Conservation (phyloP, 495 filamentous ascomycete genomes). For the Aspergillus panamensis region DNA sequence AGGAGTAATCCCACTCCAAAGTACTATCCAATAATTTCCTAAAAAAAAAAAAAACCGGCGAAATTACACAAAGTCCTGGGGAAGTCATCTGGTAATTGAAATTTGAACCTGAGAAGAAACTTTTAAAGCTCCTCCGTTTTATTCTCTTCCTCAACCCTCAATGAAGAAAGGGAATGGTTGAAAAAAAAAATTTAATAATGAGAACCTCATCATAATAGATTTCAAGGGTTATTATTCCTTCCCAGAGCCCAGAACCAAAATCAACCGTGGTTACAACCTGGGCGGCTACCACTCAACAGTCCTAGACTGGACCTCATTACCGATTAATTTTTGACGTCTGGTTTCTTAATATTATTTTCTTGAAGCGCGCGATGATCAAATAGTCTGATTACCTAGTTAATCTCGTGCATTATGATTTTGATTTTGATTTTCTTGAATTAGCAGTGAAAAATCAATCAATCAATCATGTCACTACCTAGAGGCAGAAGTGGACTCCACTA, state of each 20-base stretch:
- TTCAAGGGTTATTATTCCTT: neutral
- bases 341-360: neutral
- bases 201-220: neutral
- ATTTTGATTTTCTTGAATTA: neutral
- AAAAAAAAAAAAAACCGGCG: too few relatives aligned
- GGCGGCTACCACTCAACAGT: neutral
- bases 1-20: too few relatives aligned
- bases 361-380: neutral
- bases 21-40: too few relatives aligned
- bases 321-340: neutral
- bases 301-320: neutral
- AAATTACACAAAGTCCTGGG: too few relatives aligned
- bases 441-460: neutral
- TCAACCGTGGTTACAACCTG: constrained; percentile 6
- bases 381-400: neutral
- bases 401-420: neutral
- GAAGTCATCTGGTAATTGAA: too few relatives aligned
- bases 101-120: too few relatives aligned
- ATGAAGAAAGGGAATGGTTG: neutral
- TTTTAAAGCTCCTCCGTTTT: too few relatives aligned
- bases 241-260: constrained; percentile 1
- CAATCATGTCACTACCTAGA: neutral
- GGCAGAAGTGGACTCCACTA: neutral
- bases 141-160: too few relatives aligned
- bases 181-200: constrained; percentile 1